Percentiles rank a stretch among this genome's conserved stretches.
These are phyloP conservation scores for Agaricus blazei DNA, from an alignment of 768 basidiomycete genomes.

Conservation along the genomic window DNA sequence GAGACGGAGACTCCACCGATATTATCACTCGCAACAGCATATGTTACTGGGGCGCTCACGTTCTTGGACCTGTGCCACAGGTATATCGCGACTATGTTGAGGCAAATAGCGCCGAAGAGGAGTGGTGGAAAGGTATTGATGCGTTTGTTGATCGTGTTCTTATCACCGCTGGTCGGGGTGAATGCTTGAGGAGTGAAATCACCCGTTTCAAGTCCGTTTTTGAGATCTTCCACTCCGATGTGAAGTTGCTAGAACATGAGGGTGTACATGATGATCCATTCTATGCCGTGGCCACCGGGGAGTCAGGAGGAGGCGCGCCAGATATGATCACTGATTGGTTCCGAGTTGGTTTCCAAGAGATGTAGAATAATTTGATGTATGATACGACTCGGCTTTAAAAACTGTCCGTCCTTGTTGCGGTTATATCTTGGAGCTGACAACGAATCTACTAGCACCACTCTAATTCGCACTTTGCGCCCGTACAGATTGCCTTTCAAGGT, in stretches of 20 bases:
- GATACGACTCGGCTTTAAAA: too few species aligned
- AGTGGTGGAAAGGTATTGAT: conserved; percentile 28
- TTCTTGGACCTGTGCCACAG: conserved; percentile 19
- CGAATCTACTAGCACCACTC: too few species aligned
- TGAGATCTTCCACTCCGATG: conserved; percentile 14
- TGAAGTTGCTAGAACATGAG: conserved; percentile 20
- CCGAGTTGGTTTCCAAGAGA: conserved; percentile 3
- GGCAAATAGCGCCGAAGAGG: conserved; percentile 22
- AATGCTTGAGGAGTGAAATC: conserved; percentile 29
- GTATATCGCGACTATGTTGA: conserved; percentile 25
- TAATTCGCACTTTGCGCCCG: too few species aligned
- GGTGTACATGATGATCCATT: conserved; percentile 12
- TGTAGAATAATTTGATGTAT: background rate
- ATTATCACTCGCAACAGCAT: conserved; percentile 11
- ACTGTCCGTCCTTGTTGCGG: too few species aligned
- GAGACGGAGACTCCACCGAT: conserved; percentile 20
- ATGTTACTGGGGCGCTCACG: conserved; percentile 10
- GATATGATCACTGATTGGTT: conserved; percentile 4
- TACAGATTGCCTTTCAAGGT: too few species aligned
- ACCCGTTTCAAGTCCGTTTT: conserved; percentile 19
- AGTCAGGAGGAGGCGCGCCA: background rate
- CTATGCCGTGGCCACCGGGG: background rate
- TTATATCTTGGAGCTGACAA: too few species aligned
- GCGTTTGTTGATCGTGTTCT: conserved; percentile 26
- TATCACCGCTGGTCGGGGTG: conserved; percentile 29